These are phyloP conservation scores for Sporothrix humicola DNA, from an alignment of 2,329 filamentous ascomycete genomes.

Conservation along the genomic window DNA sequence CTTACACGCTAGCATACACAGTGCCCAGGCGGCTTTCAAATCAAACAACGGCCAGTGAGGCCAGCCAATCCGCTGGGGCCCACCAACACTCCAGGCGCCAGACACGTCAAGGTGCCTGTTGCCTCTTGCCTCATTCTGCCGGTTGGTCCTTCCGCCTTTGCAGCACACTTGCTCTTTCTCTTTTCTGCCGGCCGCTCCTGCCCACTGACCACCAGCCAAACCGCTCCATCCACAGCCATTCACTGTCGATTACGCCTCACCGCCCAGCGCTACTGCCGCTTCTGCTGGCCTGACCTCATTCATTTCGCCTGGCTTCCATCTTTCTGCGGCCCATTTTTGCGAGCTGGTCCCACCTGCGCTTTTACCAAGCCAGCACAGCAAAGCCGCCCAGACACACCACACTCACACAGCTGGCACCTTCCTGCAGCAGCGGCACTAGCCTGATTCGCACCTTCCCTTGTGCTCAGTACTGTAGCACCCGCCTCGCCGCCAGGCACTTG, in stretches of 20 bases:
- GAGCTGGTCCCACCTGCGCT: background rate
- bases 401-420: background rate
- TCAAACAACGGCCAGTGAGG: background rate
- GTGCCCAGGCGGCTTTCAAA: conserved; percentile 15
- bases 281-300: conserved; percentile 19
- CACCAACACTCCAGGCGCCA: background rate
- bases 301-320: background rate
- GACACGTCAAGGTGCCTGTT: conserved; percentile 25
- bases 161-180: background rate
- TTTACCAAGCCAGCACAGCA: background rate
- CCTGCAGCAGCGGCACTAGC: background rate
- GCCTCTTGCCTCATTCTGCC: conserved; percentile 2
- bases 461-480: background rate
- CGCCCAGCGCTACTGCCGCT: conserved; percentile 8
- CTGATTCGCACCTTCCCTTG: conserved; percentile 22
- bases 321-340: background rate
- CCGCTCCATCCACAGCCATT: background rate
- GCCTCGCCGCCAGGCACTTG: conserved; percentile 18
- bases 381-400: background rate
- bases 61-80: background rate
- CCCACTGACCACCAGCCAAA: background rate
- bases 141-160: conserved; percentile 17
- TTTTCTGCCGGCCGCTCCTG: background rate
- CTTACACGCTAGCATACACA: background rate
- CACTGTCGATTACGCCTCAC: conserved; percentile 19